Evolutionary conservation across 495 filamentous ascomycete species (phyloP), one percentile per base, ranked within the genome.

Genomic region (Cairneyella variabilis): DNA sequence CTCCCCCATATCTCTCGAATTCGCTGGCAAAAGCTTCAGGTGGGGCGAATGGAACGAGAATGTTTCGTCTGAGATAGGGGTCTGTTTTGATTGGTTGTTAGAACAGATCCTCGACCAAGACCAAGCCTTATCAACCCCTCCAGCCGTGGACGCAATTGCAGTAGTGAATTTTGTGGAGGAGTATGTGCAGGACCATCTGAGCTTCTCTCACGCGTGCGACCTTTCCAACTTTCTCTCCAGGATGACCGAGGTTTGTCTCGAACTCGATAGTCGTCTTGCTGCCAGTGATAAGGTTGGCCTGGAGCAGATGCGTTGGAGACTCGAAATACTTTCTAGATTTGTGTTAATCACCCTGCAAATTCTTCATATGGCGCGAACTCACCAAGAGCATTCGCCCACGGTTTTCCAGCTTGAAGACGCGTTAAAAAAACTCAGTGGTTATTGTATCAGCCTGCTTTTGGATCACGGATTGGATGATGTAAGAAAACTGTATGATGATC

Each of bases 1-100:
- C 28, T 57, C 6, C 39, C 54, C 7, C 60, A 67, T 23, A 17
- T 40, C 34, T 73, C 84, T 32, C 32, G 58, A 3, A 62, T 30
- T 84, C 23, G 76, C 74, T 12, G 73, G 80, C 25, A 74, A 72
- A 48, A 61, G 53, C 0, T 66, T 86, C 39, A 67, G 69, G 44
- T 93, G 89, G 88, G 81, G 79, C 12, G 45, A 64, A 2, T 95
- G 90, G 85, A 76, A 86, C 48, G 87, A 89, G 7, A 66, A 63
- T 28, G 77, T 84, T 2, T 85, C 84, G 10, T 85, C 86, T 1
- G 82, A 91, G 55, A 51, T 90, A 41, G 83, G 83, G 2, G 66
- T 75, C 23, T 66, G 77, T 2, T 75, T 86, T 41, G 76, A 83
- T 40, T 75, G 68, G 64, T 67, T 86, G 10, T 54, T 68, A n/a